Evolutionary conservation across 208 protist species (phyloP).

Genomic region (Sergeia podlipaevii): DNA sequence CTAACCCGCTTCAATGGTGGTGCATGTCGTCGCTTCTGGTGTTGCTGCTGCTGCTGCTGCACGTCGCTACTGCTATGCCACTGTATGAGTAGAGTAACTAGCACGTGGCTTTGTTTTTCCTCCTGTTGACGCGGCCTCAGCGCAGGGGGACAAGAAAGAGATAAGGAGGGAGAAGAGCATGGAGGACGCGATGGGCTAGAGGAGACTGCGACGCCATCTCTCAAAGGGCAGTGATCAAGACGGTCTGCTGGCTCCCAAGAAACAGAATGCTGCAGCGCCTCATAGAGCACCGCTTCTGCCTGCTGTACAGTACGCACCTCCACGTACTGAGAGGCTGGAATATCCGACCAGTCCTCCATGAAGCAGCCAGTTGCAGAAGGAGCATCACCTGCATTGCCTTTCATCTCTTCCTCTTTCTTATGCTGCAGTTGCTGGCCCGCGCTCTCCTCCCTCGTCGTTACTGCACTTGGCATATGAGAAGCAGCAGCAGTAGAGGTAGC

Average conservation of each 20-base stretch:
- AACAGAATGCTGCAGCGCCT: slow-evolving; percentile 11
- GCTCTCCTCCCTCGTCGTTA: neutral
- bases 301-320: slow-evolving; percentile 8
- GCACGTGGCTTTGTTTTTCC: neutral
- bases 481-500: slow-evolving; percentile 1
- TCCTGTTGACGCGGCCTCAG: neutral
- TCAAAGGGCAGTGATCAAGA: neutral
- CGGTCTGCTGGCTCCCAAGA: slow-evolving; percentile 12
- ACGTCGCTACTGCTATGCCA: neutral
- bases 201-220: no score
- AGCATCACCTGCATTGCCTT: neutral
- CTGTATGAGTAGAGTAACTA: neutral
- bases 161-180: no score
- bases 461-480: neutral
- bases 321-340: slow-evolving; percentile 36
- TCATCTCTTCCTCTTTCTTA: neutral
- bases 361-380: slow-evolving; percentile 24
- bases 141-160: no score
- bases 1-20: neutral
- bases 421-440: neutral
- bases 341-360: slow-evolving; percentile 32
- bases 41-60: neutral
- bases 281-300: slow-evolving; percentile 12
- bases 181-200: no score
- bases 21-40: neutral